phyloP scores from a whole-genome alignment of 768 basidiomycete genomes.

The Mycena epipterygia region DNA sequence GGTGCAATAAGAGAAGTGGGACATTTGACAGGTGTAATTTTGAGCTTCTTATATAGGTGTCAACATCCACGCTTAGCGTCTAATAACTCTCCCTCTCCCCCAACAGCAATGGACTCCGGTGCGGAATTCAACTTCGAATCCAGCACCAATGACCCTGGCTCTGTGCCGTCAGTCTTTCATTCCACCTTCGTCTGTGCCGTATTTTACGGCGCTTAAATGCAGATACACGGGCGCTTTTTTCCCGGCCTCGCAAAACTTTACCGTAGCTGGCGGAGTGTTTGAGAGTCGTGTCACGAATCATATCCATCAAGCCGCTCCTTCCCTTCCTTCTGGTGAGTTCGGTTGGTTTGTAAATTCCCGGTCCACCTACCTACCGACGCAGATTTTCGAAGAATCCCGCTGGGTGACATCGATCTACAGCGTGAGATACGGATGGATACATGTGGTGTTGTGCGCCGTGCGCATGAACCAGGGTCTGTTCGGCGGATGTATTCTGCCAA shows the following conservation, averaged over 20 bases:
- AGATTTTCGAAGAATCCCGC: constrained; percentile 4
- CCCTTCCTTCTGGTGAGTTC: neutral
- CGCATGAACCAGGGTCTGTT: neutral
- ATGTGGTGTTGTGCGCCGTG: neutral
- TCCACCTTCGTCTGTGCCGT: neutral
- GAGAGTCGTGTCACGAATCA: neutral
- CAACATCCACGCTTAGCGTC: too few relatives aligned
- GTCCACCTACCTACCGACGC: neutral
- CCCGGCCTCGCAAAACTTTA: neutral
- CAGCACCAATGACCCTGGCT: too few relatives aligned
- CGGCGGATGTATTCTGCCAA: neutral
- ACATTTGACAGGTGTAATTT: too few relatives aligned
- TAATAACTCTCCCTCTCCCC: too few relatives aligned
- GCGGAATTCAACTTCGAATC: too few relatives aligned
- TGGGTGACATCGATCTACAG: constrained; percentile 5
- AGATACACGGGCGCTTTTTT: constrained; percentile 8
- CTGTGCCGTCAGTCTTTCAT: too few relatives aligned
- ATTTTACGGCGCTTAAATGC: neutral
- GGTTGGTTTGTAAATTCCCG: neutral
- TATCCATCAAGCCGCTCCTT: neutral
- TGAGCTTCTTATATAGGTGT: too few relatives aligned
- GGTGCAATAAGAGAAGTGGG: too few relatives aligned
- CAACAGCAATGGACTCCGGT: too few relatives aligned
- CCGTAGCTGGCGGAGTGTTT: constrained; percentile 1
- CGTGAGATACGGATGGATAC: neutral